A percentile compares a stretch with the other conserved stretches of the same genome.
phyloP scores from a whole-genome alignment of 2,329 filamentous ascomycete species.

The Aspergillus candidus region DNA sequence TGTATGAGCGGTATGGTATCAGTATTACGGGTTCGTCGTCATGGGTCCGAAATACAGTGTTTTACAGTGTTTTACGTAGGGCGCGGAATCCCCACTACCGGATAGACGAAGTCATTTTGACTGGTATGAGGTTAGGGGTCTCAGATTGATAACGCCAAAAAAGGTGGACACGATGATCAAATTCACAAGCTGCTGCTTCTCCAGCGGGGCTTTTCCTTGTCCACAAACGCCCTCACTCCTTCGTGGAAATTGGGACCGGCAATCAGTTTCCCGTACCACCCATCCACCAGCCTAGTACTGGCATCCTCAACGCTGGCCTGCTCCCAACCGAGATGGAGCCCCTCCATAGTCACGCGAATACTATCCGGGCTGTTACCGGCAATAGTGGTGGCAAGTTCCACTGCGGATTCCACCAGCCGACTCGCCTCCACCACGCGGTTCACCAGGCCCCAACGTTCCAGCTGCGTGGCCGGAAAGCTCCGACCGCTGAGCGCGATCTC shows the following conservation, averaged over 20 bases:
- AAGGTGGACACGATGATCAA: not conserved
- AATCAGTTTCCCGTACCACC: constrained; percentile 55
- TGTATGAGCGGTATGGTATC: not conserved
- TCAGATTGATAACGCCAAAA: not conserved
- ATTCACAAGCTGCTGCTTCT: constrained; percentile 26
- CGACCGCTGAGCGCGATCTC: constrained; percentile 65
- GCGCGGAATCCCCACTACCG: too few relatives aligned
- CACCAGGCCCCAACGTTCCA: constrained; percentile 62
- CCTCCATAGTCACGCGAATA: constrained; percentile 63
- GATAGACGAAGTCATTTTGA: too few relatives aligned
- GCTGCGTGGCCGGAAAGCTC: constrained; percentile 53
- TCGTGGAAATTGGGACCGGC: constrained; percentile 65
- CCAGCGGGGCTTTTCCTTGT: constrained; percentile 65
- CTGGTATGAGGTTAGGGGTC: too few relatives aligned
- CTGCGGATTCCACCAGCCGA: constrained; percentile 35
- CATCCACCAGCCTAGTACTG: constrained; percentile 51
- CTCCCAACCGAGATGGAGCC: constrained; percentile 66
- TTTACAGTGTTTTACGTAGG: too few relatives aligned
- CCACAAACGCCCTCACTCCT: constrained; percentile 66
- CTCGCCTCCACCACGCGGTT: constrained; percentile 53
- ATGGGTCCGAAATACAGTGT: not conserved
- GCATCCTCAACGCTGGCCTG: constrained; percentile 57
- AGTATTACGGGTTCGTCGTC: not conserved
- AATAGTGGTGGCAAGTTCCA: constrained; percentile 56
- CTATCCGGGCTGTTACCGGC: constrained; percentile 64